These are phyloP conservation scores for Candida chauliodis DNA, from an alignment of 805 yeast genomes.

Conservation along the genomic window DNA sequence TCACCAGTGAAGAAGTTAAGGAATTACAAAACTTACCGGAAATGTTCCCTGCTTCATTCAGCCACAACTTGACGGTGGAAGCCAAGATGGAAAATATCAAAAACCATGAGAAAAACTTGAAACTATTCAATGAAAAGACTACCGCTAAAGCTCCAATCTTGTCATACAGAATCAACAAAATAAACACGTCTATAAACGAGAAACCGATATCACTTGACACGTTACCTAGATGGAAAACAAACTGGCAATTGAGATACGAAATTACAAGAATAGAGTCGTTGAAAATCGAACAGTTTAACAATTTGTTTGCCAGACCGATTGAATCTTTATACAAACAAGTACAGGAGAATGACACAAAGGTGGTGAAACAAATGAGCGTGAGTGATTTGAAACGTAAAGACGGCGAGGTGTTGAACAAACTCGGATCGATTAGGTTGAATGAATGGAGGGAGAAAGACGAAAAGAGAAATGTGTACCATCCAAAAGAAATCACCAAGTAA, in stretches of 20 bases:
- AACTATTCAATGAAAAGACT: constrained; percentile 21
- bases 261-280: constrained; percentile 1
- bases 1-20: constrained; percentile 18
- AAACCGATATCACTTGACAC: not conserved
- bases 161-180: constrained; percentile 2
- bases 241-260: constrained; percentile 8
- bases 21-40: constrained; percentile 21
- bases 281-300: not conserved
- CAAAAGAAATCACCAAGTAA: too few relatives aligned
- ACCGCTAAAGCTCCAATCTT: constrained; percentile 9
- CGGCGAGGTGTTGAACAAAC: not conserved
- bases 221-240: not conserved
- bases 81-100: constrained; percentile 21
- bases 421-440: not conserved
- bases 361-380: not conserved
- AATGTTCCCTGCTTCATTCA: constrained; percentile 28
- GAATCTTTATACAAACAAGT: constrained; percentile 4
- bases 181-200: not conserved
- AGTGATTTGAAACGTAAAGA: constrained; percentile 2
- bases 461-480: not conserved
- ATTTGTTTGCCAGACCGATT: constrained; percentile 3
- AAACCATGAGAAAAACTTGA: constrained; percentile 22
- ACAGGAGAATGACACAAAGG: not conserved
- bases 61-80: constrained; percentile 19
- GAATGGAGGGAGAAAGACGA: constrained; percentile 4